A percentile compares a stretch with the other conserved stretches of the same genome.
phyloP scores from a whole-genome alignment of 768 basidiomycete species.

The Naganishia kalamii region DNA sequence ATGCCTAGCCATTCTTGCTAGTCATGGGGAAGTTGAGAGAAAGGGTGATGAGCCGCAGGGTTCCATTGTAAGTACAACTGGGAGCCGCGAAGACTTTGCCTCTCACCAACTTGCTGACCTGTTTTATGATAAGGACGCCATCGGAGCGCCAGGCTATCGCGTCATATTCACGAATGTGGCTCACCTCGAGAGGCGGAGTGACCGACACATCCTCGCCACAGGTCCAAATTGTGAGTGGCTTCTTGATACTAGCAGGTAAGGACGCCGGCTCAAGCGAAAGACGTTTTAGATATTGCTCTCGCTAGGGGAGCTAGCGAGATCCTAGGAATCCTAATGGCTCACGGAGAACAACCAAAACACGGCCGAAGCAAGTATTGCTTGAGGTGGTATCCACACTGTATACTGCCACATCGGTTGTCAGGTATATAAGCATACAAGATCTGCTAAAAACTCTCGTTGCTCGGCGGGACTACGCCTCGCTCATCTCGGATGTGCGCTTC shows the following conservation, averaged over 20 bases:
- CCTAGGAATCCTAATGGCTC: neutral
- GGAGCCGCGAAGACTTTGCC: neutral
- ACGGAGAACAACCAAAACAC: neutral
- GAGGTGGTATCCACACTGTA: neutral
- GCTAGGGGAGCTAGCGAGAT: neutral
- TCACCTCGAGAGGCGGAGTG: neutral
- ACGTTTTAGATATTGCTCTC: neutral
- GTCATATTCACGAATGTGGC: neutral
- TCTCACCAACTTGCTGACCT: neutral
- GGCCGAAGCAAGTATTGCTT: neutral
- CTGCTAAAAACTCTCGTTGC: neutral
- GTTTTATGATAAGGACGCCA: neutral
- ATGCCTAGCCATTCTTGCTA: neutral
- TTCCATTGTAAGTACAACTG: neutral
- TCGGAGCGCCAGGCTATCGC: neutral
- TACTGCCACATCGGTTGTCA: neutral
- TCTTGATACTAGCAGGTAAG: neutral
- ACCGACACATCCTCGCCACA: neutral
- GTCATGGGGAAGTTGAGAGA: slow-evolving; percentile 2
- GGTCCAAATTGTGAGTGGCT: slow-evolving; percentile 2
- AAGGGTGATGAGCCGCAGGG: neutral
- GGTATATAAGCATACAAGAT: neutral
- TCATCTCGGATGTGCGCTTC: neutral
- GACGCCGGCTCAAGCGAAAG: neutral
- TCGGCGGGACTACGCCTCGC: neutral